Percentiles rank a stretch among this genome's conserved stretches.
These are phyloP conservation scores for Cryptococcus sp. DNA, from an alignment of 1,284 basidiomycete genomes.

Conservation along the genomic window DNA sequence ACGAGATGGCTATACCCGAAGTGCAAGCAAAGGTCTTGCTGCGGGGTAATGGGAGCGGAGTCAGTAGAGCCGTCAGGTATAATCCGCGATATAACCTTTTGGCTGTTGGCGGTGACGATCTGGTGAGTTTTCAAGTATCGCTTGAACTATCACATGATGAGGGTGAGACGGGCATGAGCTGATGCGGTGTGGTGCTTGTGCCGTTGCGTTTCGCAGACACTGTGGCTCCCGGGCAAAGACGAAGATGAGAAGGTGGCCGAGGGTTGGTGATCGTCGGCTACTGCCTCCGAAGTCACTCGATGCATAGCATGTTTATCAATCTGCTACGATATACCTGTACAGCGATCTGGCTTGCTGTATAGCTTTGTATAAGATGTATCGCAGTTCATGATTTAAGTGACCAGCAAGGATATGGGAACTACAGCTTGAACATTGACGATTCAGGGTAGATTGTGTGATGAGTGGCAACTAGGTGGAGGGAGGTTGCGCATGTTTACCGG, in stretches of 20 bases:
- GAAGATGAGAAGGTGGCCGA: constrained; percentile 21
- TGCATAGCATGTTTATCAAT: neutral
- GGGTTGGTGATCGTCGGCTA: constrained; percentile 13
- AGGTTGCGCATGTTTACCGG: too few relatives aligned
- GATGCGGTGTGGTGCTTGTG: too few relatives aligned
- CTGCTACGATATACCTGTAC: neutral
- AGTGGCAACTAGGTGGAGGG: too few relatives aligned
- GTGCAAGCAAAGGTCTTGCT: constrained; percentile 11
- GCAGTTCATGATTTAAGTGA: too few relatives aligned
- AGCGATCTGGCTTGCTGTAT: too few relatives aligned
- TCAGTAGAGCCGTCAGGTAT: constrained; percentile 78
- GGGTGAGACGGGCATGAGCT: too few relatives aligned
- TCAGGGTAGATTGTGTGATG: too few relatives aligned
- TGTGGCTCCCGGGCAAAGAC: constrained; percentile 27
- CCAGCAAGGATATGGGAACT: too few relatives aligned
- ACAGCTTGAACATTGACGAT: too few relatives aligned
- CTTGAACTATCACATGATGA: neutral
- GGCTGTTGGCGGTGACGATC: constrained; percentile 76
- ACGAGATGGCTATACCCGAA: constrained; percentile 67
- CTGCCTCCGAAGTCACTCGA: neutral
- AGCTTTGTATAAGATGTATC: too few relatives aligned
- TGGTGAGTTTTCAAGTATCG: constrained; percentile 61
- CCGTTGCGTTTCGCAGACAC: constrained; percentile 8
- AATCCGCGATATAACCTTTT: constrained; percentile 89
- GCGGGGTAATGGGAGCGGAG: constrained; percentile 34